phyloP scores from a whole-genome alignment of 108 stramenopile genomes.

The Phaeodactylum tricornutum region DNA sequence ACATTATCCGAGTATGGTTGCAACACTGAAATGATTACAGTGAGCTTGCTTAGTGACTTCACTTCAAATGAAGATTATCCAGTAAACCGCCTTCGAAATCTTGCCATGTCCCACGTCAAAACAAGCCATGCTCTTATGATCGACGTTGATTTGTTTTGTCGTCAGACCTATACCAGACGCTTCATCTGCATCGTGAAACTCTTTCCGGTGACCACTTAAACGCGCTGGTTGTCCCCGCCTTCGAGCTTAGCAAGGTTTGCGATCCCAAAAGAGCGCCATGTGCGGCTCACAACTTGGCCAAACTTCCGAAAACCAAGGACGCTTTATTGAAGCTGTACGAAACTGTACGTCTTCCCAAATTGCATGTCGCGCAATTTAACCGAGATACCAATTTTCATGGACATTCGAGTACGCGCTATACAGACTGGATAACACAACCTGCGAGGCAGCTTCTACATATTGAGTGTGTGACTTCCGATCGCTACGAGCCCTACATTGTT shows the following conservation, averaged over 20 bases:
- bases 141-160: constrained; percentile 86
- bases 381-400: constrained; percentile 74
- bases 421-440: constrained; percentile 37
- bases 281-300: too few relatives aligned
- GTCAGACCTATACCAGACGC: constrained; percentile 36
- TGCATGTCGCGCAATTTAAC: too few relatives aligned
- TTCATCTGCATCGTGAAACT: constrained; percentile 12
- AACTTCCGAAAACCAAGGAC: too few relatives aligned
- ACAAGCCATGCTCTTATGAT: constrained; percentile 72
- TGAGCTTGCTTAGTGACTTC: not conserved
- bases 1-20: not conserved
- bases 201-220: constrained; percentile 25
- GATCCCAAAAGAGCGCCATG: too few relatives aligned
- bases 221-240: constrained; percentile 70
- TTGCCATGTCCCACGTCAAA: constrained; percentile 51
- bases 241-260: constrained; percentile 58
- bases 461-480: constrained; percentile 59
- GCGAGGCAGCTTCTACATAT: constrained; percentile 30
- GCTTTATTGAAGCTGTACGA: too few relatives aligned
- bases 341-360: too few relatives aligned
- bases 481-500: constrained; percentile 79
- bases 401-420: constrained; percentile 68
- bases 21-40: not conserved
- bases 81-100: constrained; percentile 80
- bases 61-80: constrained; percentile 45